Base-by-base conservation (phyloP, 2,329 filamentous ascomycete species). In the Scedosporium aurantiacum region DNA sequence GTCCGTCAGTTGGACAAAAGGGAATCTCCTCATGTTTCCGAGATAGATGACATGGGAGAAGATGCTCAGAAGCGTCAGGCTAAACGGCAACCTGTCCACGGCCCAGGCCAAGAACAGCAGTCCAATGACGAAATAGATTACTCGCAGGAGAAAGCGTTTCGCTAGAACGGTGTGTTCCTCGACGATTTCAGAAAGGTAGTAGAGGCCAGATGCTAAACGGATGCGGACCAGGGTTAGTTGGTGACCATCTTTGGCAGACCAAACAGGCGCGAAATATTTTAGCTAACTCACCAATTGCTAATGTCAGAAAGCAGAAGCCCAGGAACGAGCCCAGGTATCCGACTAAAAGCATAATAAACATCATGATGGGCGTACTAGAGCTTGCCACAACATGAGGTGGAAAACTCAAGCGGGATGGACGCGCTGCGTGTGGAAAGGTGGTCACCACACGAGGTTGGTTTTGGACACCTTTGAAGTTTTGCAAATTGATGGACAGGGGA, bases 141-240 rank as follows among this genome's bases (percentile, higher is more conserved):
- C 79, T 50, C 85, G 86, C 40, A 83, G 88, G 60, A 99, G 80
- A n/a, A 97, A 78, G 62, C 88, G 90, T 72, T 96, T 96, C 12
- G 92, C 89, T 64, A 96, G 76, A 10, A 97, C 93, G 3, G 93
- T 97, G 72, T 99, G 93, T 74, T 99, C 94, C 76, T 99, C 94
- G 64, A 99, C 94, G 14, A 97, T 86, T 74, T 99, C 94, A 25
- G 93, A 97, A 60, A 99, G 87, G 74, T 99, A 99, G 78, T 99
- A 99, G 27, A 99, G 85, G 43, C 94, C 94, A n/a, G 91, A 97
- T 45, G 94, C 94, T 65, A n/a, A 37, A 59, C 21, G 23, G 27
- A 50, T 18, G 57, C 21, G 23, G 27, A 50, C 27, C n/a, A 27
- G 32, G 18, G 32, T 21, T n/a, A 54, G 40, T 21, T 37, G 23